Percentiles rank a stretch among this genome's conserved stretches.
phyloP scores from a whole-genome alignment of 2,329 filamentous ascomycete species.

The Albophoma yamanashiensis region DNA sequence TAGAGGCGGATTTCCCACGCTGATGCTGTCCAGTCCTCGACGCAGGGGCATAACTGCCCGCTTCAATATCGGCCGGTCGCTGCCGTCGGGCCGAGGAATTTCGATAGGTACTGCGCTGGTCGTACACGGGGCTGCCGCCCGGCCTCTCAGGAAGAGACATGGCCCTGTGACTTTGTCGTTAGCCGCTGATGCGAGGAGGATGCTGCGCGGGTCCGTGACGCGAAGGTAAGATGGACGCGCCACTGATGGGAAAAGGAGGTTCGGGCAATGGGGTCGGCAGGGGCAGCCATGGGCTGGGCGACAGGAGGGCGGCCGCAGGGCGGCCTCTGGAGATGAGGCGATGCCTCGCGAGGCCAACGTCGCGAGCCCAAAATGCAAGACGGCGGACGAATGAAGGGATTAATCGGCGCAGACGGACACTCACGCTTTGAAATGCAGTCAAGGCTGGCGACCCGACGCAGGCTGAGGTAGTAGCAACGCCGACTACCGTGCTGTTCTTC shows the following conservation, averaged over 20 bases:
- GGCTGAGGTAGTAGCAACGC: background rate
- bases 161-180: constrained; percentile 21
- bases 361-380: background rate
- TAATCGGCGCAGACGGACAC: background rate
- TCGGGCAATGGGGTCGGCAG: background rate
- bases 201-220: background rate
- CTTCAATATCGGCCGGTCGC: constrained; percentile 60
- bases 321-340: background rate
- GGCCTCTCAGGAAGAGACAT: constrained; percentile 59
- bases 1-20: constrained; percentile 46
- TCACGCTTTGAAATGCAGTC: background rate
- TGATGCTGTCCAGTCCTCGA: constrained; percentile 32
- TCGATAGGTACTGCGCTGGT: constrained; percentile 54
- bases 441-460: background rate
- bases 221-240: background rate
- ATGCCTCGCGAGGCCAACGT: background rate
- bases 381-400: background rate
- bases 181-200: constrained; percentile 4
- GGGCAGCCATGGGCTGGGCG: background rate
- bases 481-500: background rate
- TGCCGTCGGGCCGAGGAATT: constrained; percentile 57
- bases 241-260: background rate
- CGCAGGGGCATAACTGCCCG: constrained; percentile 40
- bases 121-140: constrained; percentile 48
- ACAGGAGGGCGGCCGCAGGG: background rate